Evolutionary conservation across 495 filamentous ascomycete species (phyloP).

Genomic region (Rusavskia elegans): DNA sequence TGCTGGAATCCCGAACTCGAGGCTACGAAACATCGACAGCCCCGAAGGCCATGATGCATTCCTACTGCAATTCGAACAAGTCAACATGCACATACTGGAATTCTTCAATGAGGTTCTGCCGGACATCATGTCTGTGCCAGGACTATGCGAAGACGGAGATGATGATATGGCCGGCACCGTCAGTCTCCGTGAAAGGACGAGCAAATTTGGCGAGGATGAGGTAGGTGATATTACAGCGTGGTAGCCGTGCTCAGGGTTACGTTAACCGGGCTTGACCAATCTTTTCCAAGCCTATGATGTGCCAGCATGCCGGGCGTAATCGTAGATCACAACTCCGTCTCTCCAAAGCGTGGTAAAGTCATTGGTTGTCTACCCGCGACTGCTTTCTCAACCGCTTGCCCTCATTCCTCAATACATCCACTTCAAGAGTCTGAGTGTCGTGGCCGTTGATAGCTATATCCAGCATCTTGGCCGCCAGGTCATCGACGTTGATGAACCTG

Average conservation of each 20-base stretch:
- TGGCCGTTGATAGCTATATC: slow-evolving; percentile 22
- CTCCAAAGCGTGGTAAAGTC: too few relatives aligned
- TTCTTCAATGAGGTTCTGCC: slow-evolving; percentile 74
- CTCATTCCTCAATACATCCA: slow-evolving; percentile 10
- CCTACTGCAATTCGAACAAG: slow-evolving; percentile 90
- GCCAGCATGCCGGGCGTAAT: too few relatives aligned
- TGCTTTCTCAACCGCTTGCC: neutral
- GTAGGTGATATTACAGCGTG: slow-evolving; percentile 95
- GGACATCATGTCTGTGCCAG: slow-evolving; percentile 62
- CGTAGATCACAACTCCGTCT: too few relatives aligned
- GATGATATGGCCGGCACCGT: slow-evolving; percentile 17
- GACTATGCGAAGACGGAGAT: slow-evolving; percentile 14
- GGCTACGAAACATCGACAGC: slow-evolving; percentile 73
- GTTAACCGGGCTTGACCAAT: too few relatives aligned
- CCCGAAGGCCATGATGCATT: slow-evolving; percentile 96
- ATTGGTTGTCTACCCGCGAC: neutral
- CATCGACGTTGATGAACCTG: slow-evolving; percentile 18
- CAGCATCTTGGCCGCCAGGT: slow-evolving; percentile 24
- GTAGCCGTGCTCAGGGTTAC: slow-evolving; percentile 28
- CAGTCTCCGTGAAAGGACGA: slow-evolving; percentile 48
- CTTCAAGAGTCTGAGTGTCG: slow-evolving; percentile 18
- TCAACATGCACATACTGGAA: slow-evolving; percentile 70
- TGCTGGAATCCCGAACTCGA: slow-evolving; percentile 59
- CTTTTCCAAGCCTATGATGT: too few relatives aligned
- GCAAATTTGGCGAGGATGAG: slow-evolving; percentile 87